phyloP scores from a whole-genome alignment of 129 eudicot species.

The Flaveria linearis region DNA sequence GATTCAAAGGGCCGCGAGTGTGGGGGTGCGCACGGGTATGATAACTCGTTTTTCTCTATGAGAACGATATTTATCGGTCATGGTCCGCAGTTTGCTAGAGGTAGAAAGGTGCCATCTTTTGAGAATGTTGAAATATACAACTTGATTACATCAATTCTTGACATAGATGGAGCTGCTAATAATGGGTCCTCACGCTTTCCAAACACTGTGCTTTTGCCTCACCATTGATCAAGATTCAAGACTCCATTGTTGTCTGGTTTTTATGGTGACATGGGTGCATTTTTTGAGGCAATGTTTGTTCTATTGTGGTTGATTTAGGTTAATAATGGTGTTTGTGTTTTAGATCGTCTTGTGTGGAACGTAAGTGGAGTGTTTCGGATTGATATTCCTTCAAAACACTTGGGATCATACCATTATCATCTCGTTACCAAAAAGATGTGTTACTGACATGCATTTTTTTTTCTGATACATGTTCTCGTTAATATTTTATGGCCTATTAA shows the following conservation, averaged over 20 bases:
- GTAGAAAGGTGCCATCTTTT: slow-evolving; percentile 68
- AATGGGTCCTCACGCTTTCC: slow-evolving; percentile 62
- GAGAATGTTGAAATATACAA: slow-evolving; percentile 77
- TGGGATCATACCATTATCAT: neutral
- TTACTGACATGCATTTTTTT: neutral
- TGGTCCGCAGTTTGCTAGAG: slow-evolving; percentile 67
- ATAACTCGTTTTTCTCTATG: slow-evolving; percentile 72
- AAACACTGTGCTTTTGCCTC: slow-evolving; percentile 44
- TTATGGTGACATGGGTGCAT: neutral
- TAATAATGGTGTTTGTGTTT: slow-evolving; percentile 8
- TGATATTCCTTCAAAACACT: neutral
- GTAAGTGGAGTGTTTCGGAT: neutral
- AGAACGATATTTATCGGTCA: slow-evolving; percentile 70
- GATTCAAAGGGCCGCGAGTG: slow-evolving; percentile 47
- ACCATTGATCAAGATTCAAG: slow-evolving; percentile 19
- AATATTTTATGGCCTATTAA: neutral
- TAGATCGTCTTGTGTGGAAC: neutral
- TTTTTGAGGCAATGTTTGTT: neutral
- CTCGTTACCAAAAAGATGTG: neutral
- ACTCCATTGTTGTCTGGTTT: neutral
- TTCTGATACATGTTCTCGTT: neutral
- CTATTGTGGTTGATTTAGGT: neutral
- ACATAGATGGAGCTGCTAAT: slow-evolving; percentile 61
- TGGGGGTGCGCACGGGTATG: slow-evolving; percentile 86
- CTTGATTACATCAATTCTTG: slow-evolving; percentile 52